Conservation (phyloP, 805 yeast species). For the Soucietia sequanensis region DNA sequence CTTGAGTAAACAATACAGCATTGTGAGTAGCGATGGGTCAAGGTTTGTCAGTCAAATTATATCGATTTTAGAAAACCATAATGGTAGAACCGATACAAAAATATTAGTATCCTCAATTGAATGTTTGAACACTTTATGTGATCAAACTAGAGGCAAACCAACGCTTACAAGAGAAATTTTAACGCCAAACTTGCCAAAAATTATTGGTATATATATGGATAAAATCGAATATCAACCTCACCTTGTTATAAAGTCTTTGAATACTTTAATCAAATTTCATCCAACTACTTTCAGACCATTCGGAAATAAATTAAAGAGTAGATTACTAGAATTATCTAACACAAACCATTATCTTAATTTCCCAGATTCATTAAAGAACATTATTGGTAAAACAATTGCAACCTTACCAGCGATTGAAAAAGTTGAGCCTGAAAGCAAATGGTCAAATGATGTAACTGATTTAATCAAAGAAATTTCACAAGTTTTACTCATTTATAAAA, state of each 20-base stretch:
- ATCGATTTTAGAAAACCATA: constrained; percentile 39
- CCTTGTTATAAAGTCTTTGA: constrained; percentile 32
- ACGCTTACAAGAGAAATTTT: constrained; percentile 79
- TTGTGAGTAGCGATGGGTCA: constrained; percentile 42
- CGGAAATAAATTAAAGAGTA: constrained; percentile 58
- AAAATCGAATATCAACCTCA: constrained; percentile 28
- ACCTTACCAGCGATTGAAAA: constrained; percentile 57
- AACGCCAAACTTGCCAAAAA: constrained; percentile 71
- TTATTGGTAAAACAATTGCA: constrained; percentile 52
- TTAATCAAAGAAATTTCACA: constrained; percentile 55
- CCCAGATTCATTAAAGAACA: constrained; percentile 36
- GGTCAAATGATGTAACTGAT: constrained; percentile 46
- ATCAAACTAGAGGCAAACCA: constrained; percentile 71
- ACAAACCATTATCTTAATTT: constrained; percentile 35
- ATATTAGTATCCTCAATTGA: constrained; percentile 38
- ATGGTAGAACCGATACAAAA: constrained; percentile 30
- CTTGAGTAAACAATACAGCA: constrained; percentile 32
- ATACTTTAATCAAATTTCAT: constrained; percentile 49
- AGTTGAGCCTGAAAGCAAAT: constrained; percentile 44
- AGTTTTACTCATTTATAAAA: constrained; percentile 54
- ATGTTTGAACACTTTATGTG: constrained; percentile 39
- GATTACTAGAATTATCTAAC: constrained; percentile 36
- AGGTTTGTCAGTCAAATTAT: constrained; percentile 39
- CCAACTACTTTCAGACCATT: constrained; percentile 82
- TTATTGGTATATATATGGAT: constrained; percentile 54